phyloP scores from a whole-genome alignment of 129 eudicot genomes.

The Helianthus tuberosus region DNA sequence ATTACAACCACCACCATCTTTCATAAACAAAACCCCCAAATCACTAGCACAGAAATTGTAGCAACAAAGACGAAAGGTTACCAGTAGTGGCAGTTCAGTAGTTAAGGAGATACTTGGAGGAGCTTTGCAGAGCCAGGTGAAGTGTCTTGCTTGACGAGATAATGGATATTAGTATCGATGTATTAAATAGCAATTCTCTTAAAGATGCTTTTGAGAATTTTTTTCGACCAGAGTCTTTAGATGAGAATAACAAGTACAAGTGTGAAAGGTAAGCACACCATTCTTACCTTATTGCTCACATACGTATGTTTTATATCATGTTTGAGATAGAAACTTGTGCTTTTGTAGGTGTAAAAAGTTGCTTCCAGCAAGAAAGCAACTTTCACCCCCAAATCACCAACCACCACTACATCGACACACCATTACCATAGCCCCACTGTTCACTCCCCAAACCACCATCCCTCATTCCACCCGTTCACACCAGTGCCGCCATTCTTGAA shows the following conservation, averaged over 20 bases:
- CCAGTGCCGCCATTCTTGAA: too few relatives aligned
- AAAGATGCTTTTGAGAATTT: slow-evolving; percentile 77
- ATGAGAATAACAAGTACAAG: slow-evolving; percentile 93
- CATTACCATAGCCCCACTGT: too few relatives aligned
- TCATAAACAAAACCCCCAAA: too few relatives aligned
- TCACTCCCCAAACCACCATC: too few relatives aligned
- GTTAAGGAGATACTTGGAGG: slow-evolving; percentile 98
- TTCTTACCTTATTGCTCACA: not conserved
- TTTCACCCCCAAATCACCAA: too few relatives aligned
- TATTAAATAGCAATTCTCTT: slow-evolving; percentile 62
- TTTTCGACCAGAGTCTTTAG: slow-evolving; percentile 83
- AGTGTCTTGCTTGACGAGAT: slow-evolving; percentile 95
- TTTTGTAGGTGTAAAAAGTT: slow-evolving; percentile 85
- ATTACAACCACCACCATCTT: too few relatives aligned
- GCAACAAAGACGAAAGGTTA: slow-evolving; percentile 45
- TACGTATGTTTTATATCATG: slow-evolving; percentile 13
- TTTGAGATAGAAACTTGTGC: slow-evolving; percentile 39
- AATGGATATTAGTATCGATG: slow-evolving; percentile 91
- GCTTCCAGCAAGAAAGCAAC: slow-evolving; percentile 92
- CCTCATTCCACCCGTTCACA: too few relatives aligned
- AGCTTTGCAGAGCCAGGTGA: slow-evolving; percentile 92
- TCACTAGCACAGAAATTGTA: slow-evolving; percentile 86
- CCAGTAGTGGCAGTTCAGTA: slow-evolving; percentile 47
- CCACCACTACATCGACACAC: too few relatives aligned
- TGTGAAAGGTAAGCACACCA: slow-evolving; percentile 72